Evolutionary conservation across 164 flowering plant genomes (phyloP), one percentile per base, ranked within the genome.

Genomic region (Stephania cephalantha): DNA sequence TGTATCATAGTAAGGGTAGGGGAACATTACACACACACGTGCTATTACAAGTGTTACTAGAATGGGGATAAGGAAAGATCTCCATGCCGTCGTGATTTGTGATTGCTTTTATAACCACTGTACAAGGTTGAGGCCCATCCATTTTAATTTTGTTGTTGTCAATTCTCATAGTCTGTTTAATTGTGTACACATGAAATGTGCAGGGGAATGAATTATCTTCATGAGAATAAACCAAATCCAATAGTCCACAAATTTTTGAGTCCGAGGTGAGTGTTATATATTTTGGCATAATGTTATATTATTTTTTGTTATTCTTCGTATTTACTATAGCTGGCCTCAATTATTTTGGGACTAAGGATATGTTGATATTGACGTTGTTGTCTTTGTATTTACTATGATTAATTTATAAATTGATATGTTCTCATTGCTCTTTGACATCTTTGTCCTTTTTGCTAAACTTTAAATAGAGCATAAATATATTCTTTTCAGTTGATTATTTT

Each of bases 141-240:
- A 35, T 35, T 35, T 35, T 35, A 35, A 35, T 35, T 2, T 35
- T 35, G 42, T 35, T 35, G 42, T 35, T 35, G 42, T 66, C 44
- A 66, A 4, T 66, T 29, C 44, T 61, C 22, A n/a, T 61, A 4
- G 53, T 44, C 64, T 73, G 18, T 63, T 29, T n/a, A 61, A n/a
- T 18, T 61, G 25, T 61, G 9, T 61, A 61, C 22, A 61, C 65
- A 61, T 67, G 29, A 17, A 55, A 52, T 71, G 78, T 71, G 29
- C 86, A 87, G 92, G 85, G 92, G 92, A 80, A 86, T 89, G 90
- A 87, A 87, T 76, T 89, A 87, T 77, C 90, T 89, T 68, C 90
- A 87, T 72, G 73, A 83, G 83, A 89, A 89, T 81, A 85, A 87
- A 71, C 88, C 90, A 7, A 72, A 70, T n/a, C 86, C 89, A 8